phyloP scores from a whole-genome alignment of 768 basidiomycete species.

The Rhizopogon rudus region DNA sequence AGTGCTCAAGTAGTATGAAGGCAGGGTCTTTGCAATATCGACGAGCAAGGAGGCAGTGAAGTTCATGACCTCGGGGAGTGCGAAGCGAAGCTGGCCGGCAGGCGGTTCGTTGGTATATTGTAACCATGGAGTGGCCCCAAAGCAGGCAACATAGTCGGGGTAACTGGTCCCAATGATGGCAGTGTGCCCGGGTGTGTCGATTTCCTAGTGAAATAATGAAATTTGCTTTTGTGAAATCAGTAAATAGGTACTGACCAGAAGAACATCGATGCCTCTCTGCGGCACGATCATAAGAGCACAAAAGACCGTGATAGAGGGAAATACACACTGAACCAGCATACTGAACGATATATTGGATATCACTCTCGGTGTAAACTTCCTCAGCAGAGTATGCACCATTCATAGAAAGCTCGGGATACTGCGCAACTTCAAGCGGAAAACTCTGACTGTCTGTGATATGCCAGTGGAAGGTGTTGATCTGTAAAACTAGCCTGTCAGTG shows the following conservation, averaged over 20 bases:
- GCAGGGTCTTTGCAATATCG: conserved; percentile 44
- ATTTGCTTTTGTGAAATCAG: too few relatives aligned
- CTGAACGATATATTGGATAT: conserved; percentile 51
- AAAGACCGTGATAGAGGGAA: too few relatives aligned
- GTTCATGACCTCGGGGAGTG: conserved; percentile 44
- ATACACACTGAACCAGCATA: conserved; percentile 64
- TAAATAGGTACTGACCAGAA: too few relatives aligned
- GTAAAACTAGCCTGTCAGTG: not conserved
- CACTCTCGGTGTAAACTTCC: conserved; percentile 32
- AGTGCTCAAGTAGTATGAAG: conserved; percentile 57
- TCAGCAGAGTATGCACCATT: conserved; percentile 40
- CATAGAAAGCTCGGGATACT: conserved; percentile 31
- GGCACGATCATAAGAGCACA: too few relatives aligned
- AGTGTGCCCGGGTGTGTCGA: too few relatives aligned
- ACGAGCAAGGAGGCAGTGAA: conserved; percentile 50
- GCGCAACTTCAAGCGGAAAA: conserved; percentile 40
- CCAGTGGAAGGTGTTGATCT: conserved; percentile 47
- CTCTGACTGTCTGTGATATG: conserved; percentile 47
- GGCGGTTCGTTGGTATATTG: conserved; percentile 60
- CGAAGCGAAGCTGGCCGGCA: conserved; percentile 70
- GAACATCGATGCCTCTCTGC: too few relatives aligned
- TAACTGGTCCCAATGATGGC: too few relatives aligned
- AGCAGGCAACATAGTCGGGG: conserved; percentile 67
- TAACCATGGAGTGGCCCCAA: conserved; percentile 45
- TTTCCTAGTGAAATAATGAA: too few relatives aligned